Conservation (phyloP, 257 asterid genomes). For the Rhazya stricta region DNA sequence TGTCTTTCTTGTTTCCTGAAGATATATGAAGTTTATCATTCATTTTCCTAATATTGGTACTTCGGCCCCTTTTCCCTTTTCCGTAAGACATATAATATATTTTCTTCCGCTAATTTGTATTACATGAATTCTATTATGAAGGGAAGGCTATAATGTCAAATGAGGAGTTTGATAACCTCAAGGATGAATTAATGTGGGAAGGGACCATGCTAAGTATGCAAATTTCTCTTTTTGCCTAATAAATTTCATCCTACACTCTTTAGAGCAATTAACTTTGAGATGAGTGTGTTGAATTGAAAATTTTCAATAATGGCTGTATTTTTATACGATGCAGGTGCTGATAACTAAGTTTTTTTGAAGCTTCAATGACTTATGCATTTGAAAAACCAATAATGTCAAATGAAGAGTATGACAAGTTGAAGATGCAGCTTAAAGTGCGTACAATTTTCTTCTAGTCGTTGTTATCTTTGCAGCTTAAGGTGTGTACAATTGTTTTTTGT, state of each 20-base stretch:
- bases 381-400: constrained; percentile 76
- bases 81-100: neutral
- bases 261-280: neutral
- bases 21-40: neutral
- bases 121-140: constrained; percentile 88
- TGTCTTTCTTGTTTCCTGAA: neutral
- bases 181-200: constrained; percentile 99
- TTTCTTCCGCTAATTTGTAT: constrained; percentile 9
- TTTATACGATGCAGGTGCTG: constrained; percentile 46
- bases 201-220: constrained; percentile 94
- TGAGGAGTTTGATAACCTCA: constrained; percentile 94
- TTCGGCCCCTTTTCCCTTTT: neutral
- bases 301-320: neutral
- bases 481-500: no score
- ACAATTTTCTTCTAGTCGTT: neutral
- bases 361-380: constrained; percentile 94
- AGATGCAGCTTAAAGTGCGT: constrained; percentile 77
- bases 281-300: neutral
- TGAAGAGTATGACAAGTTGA: constrained; percentile 72
- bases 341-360: constrained; percentile 92
- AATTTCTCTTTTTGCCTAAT: constrained; percentile 16
- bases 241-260: neutral
- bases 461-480: no score
- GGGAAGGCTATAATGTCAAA: constrained; percentile 97
- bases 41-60: neutral